Conservation (phyloP, 441 rosid species). For the Kokia cookei region DNA sequence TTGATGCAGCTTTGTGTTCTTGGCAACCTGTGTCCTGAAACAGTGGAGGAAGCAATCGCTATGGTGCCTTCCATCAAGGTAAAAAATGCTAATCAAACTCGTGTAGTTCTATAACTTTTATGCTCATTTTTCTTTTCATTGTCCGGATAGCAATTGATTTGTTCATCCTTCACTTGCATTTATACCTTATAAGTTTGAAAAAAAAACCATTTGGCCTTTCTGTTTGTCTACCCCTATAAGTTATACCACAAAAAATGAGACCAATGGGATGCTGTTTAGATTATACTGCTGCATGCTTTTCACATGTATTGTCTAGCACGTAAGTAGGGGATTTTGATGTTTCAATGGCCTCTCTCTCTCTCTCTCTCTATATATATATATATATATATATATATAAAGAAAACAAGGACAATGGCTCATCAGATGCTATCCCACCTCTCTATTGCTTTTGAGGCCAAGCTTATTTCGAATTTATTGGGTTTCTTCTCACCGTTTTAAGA, state of each 20-base stretch:
- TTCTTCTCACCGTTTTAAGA: background rate
- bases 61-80: constrained; percentile 91
- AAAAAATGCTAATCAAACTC: background rate
- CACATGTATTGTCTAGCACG: background rate
- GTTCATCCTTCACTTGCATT: background rate
- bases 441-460: too few species aligned
- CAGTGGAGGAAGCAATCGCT: constrained; percentile 91
- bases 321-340: background rate
- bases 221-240: background rate
- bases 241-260: too few species aligned
- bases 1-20: constrained; percentile 78
- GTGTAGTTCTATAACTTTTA: background rate
- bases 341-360: background rate
- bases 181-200: background rate
- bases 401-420: too few species aligned
- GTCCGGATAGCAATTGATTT: background rate
- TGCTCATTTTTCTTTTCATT: background rate
- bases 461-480: background rate
- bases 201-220: background rate
- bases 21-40: constrained; percentile 94
- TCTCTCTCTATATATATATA: accelerated
- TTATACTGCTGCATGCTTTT: background rate
- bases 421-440: background rate
- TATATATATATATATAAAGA: too few species aligned
- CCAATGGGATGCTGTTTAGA: background rate